Evolutionary conservation across 768 basidiomycete species (phyloP), one percentile per base, ranked within the genome.

Genomic region (Megacollybia marginata): DNA sequence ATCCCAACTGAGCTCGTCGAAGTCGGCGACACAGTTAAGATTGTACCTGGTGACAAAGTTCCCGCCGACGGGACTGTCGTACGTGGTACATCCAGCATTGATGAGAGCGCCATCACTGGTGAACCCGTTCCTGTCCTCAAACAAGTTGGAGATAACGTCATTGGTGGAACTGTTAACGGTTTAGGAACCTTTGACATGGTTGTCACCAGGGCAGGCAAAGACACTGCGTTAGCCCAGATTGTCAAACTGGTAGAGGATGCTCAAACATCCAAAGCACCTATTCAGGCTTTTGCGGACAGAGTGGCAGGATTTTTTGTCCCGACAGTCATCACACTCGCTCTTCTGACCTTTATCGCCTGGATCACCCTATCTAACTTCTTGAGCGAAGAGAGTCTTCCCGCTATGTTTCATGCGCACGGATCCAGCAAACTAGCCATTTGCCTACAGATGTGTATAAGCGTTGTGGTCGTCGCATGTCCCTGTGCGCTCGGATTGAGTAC

Each of bases 261-360:
- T 1, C 96, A 98, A 68, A 98, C 94, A 3, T 88, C 85, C 51
- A 98, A 98, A 65, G 95, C 96, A 2, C 96, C 96, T 9, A 97
- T 99, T 54, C 96, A 99, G 62, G 90, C 88, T 4, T 96, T 97
- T 65, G 93, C 93, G 4, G 96, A 99, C 66, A 81, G 76, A 48
- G 83, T 96, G 42, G 95, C 96, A 0, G 96, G 96, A 10, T 85
- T 85, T 70, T 98, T 99, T 62, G 94, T 99, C 0, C 96, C 96
- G 0, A 69, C 83, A 28, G 94, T 98, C 59, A 85, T 98, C 59
- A 71, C 81, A 0, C 83, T 98, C 23, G 82, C 92, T 1, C 62
- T 78, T 5, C 33, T 90, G 59, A 98, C 96, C 1, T 92, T 99
- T 66, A 55, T 83, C 43, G 73, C 61, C 0, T 99, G 96, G 96